These are phyloP conservation scores for Pseudogymnoascus sp. DNA, from an alignment of 2,329 filamentous ascomycete genomes.

Conservation along the genomic window DNA sequence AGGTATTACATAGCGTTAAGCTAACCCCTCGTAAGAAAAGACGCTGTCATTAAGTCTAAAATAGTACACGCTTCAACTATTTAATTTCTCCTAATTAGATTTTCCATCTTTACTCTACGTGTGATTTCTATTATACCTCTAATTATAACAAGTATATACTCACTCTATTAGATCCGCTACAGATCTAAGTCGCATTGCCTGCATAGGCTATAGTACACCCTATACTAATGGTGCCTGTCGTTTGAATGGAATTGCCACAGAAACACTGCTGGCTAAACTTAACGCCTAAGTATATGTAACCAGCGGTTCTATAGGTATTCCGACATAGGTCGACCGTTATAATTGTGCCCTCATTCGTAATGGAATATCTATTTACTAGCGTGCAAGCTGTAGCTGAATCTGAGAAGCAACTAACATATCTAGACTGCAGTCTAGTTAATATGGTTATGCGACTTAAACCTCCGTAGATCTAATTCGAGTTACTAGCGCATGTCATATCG, in stretches of 20 bases:
- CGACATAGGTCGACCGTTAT: slow-evolving; percentile 9
- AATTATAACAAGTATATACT: not conserved
- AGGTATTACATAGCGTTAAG: too few species aligned
- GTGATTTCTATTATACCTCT: not conserved
- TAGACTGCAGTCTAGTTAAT: not conserved
- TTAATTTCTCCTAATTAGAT: not conserved
- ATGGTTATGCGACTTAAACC: slow-evolving; percentile 12
- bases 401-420: not conserved
- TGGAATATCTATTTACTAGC: not conserved
- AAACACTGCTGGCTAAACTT: not conserved
- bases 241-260: not conserved
- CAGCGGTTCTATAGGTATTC: not conserved
- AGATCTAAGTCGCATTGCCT: slow-evolving; percentile 18
- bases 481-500: slow-evolving; percentile 13
- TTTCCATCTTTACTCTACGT: not conserved
- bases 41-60: too few species aligned
- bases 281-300: not conserved
- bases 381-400: not conserved
- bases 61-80: not conserved
- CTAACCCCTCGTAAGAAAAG: too few species aligned
- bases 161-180: slow-evolving; percentile 15
- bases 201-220: slow-evolving; percentile 19
- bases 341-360: not conserved
- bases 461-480: slow-evolving; percentile 12
- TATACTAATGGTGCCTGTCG: not conserved